These are phyloP conservation scores for Cytospora leucostoma DNA, from an alignment of 2,329 filamentous ascomycete genomes.

Conservation along the genomic window DNA sequence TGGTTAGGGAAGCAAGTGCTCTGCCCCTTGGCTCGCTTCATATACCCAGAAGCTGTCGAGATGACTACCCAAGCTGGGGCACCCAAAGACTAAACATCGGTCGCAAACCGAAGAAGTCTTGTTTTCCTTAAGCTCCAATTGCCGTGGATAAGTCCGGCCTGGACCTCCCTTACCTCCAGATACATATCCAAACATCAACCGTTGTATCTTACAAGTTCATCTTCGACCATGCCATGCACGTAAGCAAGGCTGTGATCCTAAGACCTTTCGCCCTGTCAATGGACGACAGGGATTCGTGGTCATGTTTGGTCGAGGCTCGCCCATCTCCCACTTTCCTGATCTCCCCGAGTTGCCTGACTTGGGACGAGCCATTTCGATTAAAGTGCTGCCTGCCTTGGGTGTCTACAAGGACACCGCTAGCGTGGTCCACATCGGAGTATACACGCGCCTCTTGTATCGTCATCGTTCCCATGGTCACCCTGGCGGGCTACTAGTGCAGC, in stretches of 20 bases:
- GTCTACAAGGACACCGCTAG: conserved; percentile 16
- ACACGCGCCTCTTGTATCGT: conserved; percentile 12
- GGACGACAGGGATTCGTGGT: conserved; percentile 8
- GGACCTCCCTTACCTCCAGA: not conserved
- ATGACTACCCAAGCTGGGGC: not conserved
- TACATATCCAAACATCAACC: not conserved
- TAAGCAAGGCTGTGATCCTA: conserved; percentile 24
- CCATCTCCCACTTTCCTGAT: not conserved
- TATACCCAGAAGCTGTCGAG: not conserved
- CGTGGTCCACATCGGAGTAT: conserved; percentile 16
- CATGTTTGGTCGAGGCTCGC: conserved; percentile 5
- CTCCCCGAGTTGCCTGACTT: conserved; percentile 4
- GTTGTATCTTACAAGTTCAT: conserved; percentile 7
- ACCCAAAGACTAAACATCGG: not conserved
- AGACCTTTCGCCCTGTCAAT: conserved; percentile 4
- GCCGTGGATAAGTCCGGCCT: not conserved
- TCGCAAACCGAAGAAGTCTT: not conserved
- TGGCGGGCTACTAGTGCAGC: conserved; percentile 19
- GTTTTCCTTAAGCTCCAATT: not conserved
- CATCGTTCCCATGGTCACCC: conserved; percentile 13
- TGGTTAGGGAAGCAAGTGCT: not conserved
- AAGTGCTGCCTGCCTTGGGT: conserved; percentile 23
- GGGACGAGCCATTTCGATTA: conserved; percentile 1
- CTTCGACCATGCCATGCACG: conserved; percentile 15
- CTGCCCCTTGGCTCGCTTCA: not conserved